Evolutionary conservation across 768 basidiomycete genomes (phyloP), one percentile per base, ranked within the genome.

Genomic region (Suillus decipiens): DNA sequence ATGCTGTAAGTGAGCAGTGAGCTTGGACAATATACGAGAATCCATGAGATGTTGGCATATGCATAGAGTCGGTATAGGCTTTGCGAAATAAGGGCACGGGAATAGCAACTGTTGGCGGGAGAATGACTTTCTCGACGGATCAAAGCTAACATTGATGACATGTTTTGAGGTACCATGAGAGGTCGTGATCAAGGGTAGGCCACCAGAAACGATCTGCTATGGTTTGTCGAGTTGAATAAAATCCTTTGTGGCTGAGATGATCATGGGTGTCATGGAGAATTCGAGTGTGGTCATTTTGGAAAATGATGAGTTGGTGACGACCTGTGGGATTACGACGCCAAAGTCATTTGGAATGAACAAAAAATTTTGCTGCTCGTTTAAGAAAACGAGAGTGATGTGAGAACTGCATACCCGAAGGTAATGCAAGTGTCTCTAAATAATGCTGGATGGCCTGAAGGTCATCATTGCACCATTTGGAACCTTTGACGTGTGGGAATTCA

Each of bases 41-140:
- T 0, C 78, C 72, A 2, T 69, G 68, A 0, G 77, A 70, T 0
- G 57, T 62, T 0, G 76, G 79, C 68, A 83, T 75, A 55, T 72
- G 67, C 79, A 83, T 81, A 0, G 76, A 75, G 65, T 83, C 76
- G 9, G 79, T 67, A 43, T 81, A 75, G 0, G 76, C 71, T 39
- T 78, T 77, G 12, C 42, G 45, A 28, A 65, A 65, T 4, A 63
- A 22, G 0, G 61, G 64, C 1, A 37, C 5, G 1, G 63, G 61
- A 17, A 34, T 64, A 0, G 61, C 12, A 1, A 63, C 41, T 0
- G 34, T 61, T 0, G 12, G 65, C 28, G n/a, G 61, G 79, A 81
- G 67, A 1, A 59, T 28, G 0, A 80, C 48, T 14, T 72, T 71
- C 0, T 60, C 12, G 0, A 65, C 61, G 0, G 71, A 68, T 0